These are phyloP conservation scores for Neurospora sp. DNA, from an alignment of 495 filamentous ascomycete genomes.

Conservation along the genomic window DNA sequence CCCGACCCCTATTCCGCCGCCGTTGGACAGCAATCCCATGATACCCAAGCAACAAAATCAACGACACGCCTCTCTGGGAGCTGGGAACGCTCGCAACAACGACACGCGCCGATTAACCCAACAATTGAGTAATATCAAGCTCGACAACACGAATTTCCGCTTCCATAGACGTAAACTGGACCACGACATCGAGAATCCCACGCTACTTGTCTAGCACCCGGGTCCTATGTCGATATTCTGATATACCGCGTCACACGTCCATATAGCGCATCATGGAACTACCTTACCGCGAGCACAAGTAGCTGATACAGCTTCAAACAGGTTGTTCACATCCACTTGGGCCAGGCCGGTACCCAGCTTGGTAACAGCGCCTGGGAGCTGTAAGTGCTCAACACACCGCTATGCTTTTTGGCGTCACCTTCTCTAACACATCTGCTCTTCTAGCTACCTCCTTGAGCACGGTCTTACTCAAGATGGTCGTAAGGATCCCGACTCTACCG, in stretches of 20 bases:
- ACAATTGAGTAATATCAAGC: neutral
- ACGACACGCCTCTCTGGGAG: neutral
- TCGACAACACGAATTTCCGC: neutral
- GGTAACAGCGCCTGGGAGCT: slow-evolving; percentile 94
- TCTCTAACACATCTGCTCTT: slow-evolving; percentile 7
- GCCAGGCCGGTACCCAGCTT: slow-evolving; percentile 88
- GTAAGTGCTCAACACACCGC: slow-evolving; percentile 51
- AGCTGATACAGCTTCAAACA: slow-evolving; percentile 24
- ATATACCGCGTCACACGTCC: neutral
- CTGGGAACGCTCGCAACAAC: neutral
- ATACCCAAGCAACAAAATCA: neutral
- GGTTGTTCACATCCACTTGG: slow-evolving; percentile 85
- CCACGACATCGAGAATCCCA: neutral
- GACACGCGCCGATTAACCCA: neutral
- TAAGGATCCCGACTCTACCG: slow-evolving; percentile 52
- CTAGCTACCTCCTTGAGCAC: slow-evolving; percentile 84
- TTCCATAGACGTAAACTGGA: neutral
- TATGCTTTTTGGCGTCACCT: neutral
- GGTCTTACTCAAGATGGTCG: slow-evolving; percentile 71
- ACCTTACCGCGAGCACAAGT: neutral
- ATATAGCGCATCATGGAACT: neutral
- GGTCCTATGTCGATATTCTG: neutral
- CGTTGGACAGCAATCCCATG: neutral
- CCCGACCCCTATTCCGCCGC: neutral
- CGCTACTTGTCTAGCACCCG: neutral